Conservation (phyloP, 2,329 filamentous ascomycete species). For the Sclerotinia spermophila region DNA sequence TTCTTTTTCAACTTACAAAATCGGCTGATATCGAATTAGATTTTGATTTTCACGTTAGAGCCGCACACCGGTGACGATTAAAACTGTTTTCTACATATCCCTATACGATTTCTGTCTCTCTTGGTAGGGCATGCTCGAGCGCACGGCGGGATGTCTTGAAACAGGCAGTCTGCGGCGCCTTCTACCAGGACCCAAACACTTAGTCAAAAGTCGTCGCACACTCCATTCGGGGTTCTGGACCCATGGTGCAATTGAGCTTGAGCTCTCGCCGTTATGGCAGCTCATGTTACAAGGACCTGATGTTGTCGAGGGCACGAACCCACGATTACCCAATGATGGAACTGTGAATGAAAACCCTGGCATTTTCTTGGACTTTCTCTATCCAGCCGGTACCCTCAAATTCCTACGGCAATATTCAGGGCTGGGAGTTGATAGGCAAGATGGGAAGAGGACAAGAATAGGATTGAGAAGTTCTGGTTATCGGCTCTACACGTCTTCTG, state of each 20-base stretch:
- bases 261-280: conserved; percentile 36
- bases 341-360: conserved; percentile 22
- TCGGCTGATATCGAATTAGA: conserved; percentile 9
- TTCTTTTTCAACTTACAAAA: not conserved
- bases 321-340: conserved; percentile 20
- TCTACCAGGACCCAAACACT: conserved; percentile 39
- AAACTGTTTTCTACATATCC: not conserved
- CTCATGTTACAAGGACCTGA: conserved; percentile 28
- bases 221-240: conserved; percentile 55
- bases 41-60: conserved; percentile 9
- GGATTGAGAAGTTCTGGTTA: conserved; percentile 30
- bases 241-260: conserved; percentile 44
- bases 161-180: conserved; percentile 52
- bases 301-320: conserved; percentile 19
- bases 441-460: conserved; percentile 24
- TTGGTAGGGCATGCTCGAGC: conserved; percentile 53
- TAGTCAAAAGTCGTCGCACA: conserved; percentile 42
- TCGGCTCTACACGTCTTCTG: conserved; percentile 38
- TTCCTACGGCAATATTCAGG: conserved; percentile 37
- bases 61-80: conserved; percentile 18
- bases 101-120: not conserved
- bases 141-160: conserved; percentile 53
- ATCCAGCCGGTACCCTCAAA: conserved; percentile 40
- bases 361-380: conserved; percentile 41
- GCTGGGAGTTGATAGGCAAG: conserved; percentile 31